Base-by-base conservation (phyloP, 139 green algal species). In the Pleodorina starrii region DNA sequence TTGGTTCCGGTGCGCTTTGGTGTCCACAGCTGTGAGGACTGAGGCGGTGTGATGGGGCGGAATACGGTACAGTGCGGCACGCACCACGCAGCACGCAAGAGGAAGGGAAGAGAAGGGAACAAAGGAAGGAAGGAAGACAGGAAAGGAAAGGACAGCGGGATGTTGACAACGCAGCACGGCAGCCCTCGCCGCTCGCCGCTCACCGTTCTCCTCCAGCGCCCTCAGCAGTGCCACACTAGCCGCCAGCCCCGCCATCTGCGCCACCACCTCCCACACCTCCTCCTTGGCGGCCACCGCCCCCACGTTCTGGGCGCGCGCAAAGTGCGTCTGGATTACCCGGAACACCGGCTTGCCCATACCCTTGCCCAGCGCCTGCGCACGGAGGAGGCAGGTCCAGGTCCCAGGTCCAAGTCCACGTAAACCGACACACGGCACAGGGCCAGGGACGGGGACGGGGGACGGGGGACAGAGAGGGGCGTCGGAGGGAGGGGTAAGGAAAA, bases 281-380 rank as follows among this genome's bases (percentile, higher is more conserved):
- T 99, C 97, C 92, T 97, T 98, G 68, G 97, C 97, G 0, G 97
- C 91, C 21, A 99, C 95, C 57, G 97, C 96, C 19, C 97, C 97
- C 17, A 99, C 94, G 81, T 99, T 99, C 89, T 95, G 94, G 19
- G 63, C 76, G 1, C 40, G 50, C 17, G 95, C 93, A 86, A 98
- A 98, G 87, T 98, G 94, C 21, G 94, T 95, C 91, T 98, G 96
- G n/a, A 98, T 93, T 44, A 98, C 95, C 29, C 96, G 86, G 92
- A 98, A 98, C 69, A 94, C 95, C 0, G 97, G 96, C 51, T 94
- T 95, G 17, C 94, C 95, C 91, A 98, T 95, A 88, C 95, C 95
- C 72, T 97, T 97, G 91, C 93, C 96, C 44, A 96, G 87, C 1
- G 81, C 81, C 81, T 87, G 81, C 42, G 57, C 14, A 92, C 84